phyloP scores from a whole-genome alignment of 2,329 filamentous ascomycete species.

The Aspergillus viridinutans region DNA sequence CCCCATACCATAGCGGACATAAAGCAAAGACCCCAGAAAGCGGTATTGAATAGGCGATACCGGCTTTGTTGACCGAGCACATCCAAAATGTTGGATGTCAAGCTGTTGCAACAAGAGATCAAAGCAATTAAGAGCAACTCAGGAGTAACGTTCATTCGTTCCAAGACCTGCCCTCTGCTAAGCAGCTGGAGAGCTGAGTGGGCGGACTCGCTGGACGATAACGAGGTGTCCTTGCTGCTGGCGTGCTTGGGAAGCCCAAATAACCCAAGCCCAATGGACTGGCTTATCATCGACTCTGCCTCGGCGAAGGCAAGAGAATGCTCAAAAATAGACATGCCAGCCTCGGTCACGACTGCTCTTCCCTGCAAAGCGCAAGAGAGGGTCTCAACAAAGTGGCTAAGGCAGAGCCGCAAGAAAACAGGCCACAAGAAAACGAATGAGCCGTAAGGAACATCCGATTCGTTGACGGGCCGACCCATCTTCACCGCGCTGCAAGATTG shows the following conservation, averaged over 20 bases:
- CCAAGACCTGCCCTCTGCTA: conserved; percentile 58
- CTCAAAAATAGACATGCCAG: conserved; percentile 94
- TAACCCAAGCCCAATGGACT: conserved; percentile 68
- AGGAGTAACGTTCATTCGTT: conserved; percentile 79
- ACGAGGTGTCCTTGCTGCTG: conserved; percentile 43
- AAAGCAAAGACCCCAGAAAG: conserved; percentile 84
- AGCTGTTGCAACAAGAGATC: conserved; percentile 82
- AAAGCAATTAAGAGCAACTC: conserved; percentile 84
- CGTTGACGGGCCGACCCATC: conserved; percentile 60
- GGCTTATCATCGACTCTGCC: conserved; percentile 81
- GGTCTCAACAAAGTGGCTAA: conserved; percentile 85
- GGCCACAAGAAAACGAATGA: conserved; percentile 66
- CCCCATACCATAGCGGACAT: conserved; percentile 82
- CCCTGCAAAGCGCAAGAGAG: conserved; percentile 85
- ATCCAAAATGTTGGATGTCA: conserved; percentile 78
- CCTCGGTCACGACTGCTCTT: conserved; percentile 73
- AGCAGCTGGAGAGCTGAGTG: conserved; percentile 36
- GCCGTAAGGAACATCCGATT: conserved; percentile 60
- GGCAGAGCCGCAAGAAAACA: conserved; percentile 50
- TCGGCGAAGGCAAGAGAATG: conserved; percentile 95
- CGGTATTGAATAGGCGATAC: conserved; percentile 80
- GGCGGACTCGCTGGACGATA: conserved; percentile 17
- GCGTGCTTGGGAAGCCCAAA: conserved; percentile 51
- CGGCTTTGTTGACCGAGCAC: conserved; percentile 73
- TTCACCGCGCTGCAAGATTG: conserved; percentile 69